Evolutionary conservation across 805 yeast genomes (phyloP), one percentile per base, ranked within the genome.

Genomic region (Candida hungchunana): DNA sequence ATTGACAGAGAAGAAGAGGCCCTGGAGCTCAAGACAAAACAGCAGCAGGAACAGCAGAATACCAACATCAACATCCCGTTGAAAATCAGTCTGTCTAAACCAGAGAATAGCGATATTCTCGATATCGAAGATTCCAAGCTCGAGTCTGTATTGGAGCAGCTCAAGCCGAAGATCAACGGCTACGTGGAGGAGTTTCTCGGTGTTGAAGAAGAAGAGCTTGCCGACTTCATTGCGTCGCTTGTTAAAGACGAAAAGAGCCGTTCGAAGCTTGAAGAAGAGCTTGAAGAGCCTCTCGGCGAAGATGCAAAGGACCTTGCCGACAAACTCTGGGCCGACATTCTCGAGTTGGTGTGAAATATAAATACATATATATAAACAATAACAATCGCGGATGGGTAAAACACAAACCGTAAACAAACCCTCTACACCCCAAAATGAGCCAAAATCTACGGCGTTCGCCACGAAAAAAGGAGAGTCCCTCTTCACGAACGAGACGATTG

Each of bases 121-220:
- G 29, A 28, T 2, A 11, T 42, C 18, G 46, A 34, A 26, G 48
- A 46, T 12, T 47, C 32, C 3, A 27, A 43, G 20, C 34, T 59
- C 4, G 40, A 36, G 2, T 7, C 22, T 2, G 23, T 53, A 4
- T 39, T 62, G 18, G 49, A 39, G 0, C 20, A 47, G 7, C 44
- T 74, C 17, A 58, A 59, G 21, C 46, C 48, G 1, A 66, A 65
- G 40, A 57, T 75, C 15, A 63, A 59, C n/a, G 54, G 52, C 4
- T 59, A 72, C 31, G 55, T 77, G 21, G 76, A 67, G 36, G 77
- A 75, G 38, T 71, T 64, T 37, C 51, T 77, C 31, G 83, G 82
- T 2, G 60, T 73, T 29, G 58, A 60, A 33, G 84, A 77, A 42
- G 75, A 70, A 11, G 67, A 71, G 28, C 59, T 77, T 42, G 56